Evolutionary conservation across 106 monocot species (phyloP), one percentile per base, ranked within the genome.

Genomic region (Phalaenopsis aphrodite): DNA sequence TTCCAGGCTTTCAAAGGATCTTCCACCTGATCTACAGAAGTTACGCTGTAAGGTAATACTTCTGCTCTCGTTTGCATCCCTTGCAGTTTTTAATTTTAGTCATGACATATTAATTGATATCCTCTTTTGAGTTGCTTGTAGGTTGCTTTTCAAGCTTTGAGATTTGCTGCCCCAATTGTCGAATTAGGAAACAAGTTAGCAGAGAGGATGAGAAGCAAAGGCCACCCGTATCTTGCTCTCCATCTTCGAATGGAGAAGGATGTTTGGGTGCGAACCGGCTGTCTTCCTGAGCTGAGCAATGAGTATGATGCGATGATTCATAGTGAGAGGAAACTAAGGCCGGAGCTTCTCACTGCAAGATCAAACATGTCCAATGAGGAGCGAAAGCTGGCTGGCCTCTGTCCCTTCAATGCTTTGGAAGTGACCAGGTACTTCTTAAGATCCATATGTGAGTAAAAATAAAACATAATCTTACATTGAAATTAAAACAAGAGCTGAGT

Each of bases 241-340:
- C 95, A 93, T 79, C 72, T 95, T 72, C 67, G 95, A 45, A 79
- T 93, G 86, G 95, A 93, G 86, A 91, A 95, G 87, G 95, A 95
- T 82, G 95, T 95, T 46, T 95, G 95, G 95, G 85, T 95, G 3
- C 79, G 95, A 78, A 93, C 93, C 1, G 93, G 93, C 1, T 95
- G 93, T 41, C 91, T 93, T 46, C 91, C 93, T 8, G 91, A 91
- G 8, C 58, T 93, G 52, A 89, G 85, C 83, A 76, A 55, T 1
- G 66, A 88, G 61, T 76, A 77, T 47, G 93, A 95, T 81, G 77
- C 81, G 23, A 88, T 89, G 38, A 84, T 95, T 43, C 83, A 81
- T 24, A 81, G 84, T 78, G 93, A 93, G 68, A 86, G 93, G 81
- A 87, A 81, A 57, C 88, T 76, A 30, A 76, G 87, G 45, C 93